Evolutionary conservation across 768 basidiomycete genomes (phyloP), one percentile per base, ranked within the genome.

Genomic region (Porphyrellus cyaneotinctus): DNA sequence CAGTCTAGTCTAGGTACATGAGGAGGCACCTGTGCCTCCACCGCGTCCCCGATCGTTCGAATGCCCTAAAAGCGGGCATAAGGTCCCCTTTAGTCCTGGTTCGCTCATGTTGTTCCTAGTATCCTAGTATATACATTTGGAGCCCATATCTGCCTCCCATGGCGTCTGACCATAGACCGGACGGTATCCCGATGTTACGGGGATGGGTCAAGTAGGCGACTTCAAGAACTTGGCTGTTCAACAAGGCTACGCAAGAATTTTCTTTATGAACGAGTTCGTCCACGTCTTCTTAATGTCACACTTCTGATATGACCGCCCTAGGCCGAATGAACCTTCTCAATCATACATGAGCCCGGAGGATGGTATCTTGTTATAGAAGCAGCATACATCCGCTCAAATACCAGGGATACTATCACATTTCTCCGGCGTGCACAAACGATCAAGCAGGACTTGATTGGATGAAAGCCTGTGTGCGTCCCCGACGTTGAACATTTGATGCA

Each of bases 221-320:
- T 87, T 87, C 66, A 58, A 73, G 51, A 64, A 64, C 2, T 52
- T 71, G 38, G 78, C 84, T 28, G 69, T 75, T 43, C 56, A 66
- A 15, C 56, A 66, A 15, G 82, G 81, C 35, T 82, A 85, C 60
- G 79, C 84, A 33, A 69, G 70, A 50, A 80, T 80, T 43, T 60
- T 91, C n/a, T 87, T 84, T 45, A 75, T 81, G 70, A 95, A 95
- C 64, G 92, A 92, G 91, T 91, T 61, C 18, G 82, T 60, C 44
- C 2, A n/a, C 10, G 38, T 20, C 15, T 37, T 36, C 41, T 43
- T 57, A 31, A 50, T 49, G 22, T 22, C 32, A 9, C 33, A 12
- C 18, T 22, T 10, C 24, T 50, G 48, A 66, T 13, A 12, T 18
- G 10, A 35, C 11, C 2, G 12, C 31, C 22, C 8, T 58, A 93